Conservation (phyloP, 2,329 filamentous ascomycete species). For the Monosporascus sp. region DNA sequence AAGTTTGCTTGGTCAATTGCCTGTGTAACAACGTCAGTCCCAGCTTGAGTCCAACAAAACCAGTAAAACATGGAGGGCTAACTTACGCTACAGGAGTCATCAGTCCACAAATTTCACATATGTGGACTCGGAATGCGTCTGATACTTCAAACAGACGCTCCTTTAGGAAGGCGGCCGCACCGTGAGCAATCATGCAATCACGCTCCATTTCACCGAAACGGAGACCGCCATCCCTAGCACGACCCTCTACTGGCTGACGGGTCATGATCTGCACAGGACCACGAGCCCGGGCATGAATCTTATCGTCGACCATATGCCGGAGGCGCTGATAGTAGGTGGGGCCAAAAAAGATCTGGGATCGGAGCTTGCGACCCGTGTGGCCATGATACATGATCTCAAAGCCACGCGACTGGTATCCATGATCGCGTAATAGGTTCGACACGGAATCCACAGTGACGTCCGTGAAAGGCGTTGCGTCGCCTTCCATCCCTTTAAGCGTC, state of each 20-base stretch:
- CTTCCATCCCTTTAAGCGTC: slow-evolving; percentile 88
- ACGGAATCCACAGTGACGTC: slow-evolving; percentile 95
- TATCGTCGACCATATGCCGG: slow-evolving; percentile 99
- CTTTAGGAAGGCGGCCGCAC: slow-evolving; percentile 93
- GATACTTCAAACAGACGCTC: slow-evolving; percentile 96
- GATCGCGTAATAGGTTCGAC: slow-evolving; percentile 76
- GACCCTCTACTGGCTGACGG: slow-evolving; percentile 94
- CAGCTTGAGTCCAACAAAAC: background rate
- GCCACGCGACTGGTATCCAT: slow-evolving; percentile 93
- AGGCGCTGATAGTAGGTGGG: slow-evolving; percentile 98
- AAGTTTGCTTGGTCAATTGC: slow-evolving; percentile 90
- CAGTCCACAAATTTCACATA: slow-evolving; percentile 96
- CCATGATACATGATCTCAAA: slow-evolving; percentile 99
- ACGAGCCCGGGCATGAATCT: slow-evolving; percentile 97
- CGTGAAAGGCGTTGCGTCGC: slow-evolving; percentile 95
- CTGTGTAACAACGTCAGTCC: slow-evolving; percentile 44
- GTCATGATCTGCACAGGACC: slow-evolving; percentile 97
- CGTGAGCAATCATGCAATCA: slow-evolving; percentile 99
- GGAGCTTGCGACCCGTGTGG: slow-evolving; percentile 89
- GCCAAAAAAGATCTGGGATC: slow-evolving; percentile 92
- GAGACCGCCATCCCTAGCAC: slow-evolving; percentile 93
- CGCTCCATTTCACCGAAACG: slow-evolving; percentile 99
- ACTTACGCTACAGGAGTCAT: slow-evolving; percentile 99
- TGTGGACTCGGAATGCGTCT: slow-evolving; percentile 95
- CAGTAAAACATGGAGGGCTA: slow-evolving; percentile 3